phyloP scores from a whole-genome alignment of 2,329 filamentous ascomycete species.

The Monosporascus sp. region DNA sequence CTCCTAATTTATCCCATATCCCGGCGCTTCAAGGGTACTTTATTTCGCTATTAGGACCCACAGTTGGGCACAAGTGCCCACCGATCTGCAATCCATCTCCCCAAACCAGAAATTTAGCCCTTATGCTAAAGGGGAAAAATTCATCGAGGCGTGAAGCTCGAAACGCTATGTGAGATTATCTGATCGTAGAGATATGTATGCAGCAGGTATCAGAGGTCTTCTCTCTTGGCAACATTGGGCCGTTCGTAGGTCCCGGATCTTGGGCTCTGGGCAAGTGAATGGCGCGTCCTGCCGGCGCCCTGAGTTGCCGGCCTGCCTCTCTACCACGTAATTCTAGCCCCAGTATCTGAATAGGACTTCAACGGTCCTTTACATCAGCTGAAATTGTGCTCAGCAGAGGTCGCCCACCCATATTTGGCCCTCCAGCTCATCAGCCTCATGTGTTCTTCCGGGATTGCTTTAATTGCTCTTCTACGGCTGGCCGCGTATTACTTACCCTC shows the following conservation, averaged over 20 bases:
- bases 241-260: not conserved
- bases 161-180: not conserved
- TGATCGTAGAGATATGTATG: not conserved
- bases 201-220: not conserved
- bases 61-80: too few relatives aligned
- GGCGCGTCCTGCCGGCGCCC: too few relatives aligned
- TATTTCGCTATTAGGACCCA: too few relatives aligned
- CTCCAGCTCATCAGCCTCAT: not conserved
- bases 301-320: not conserved
- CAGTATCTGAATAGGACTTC: not conserved
- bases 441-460: not conserved
- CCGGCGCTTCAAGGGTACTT: too few relatives aligned
- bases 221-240: not conserved
- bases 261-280: not conserved
- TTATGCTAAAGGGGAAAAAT: not conserved
- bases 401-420: not conserved
- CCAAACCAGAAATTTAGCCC: not conserved
- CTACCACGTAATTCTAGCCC: not conserved
- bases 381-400: not conserved
- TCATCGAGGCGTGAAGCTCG: too few relatives aligned
- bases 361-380: too few relatives aligned
- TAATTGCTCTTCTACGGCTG: not conserved
- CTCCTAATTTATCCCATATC: not conserved
- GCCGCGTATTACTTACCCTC: not conserved
- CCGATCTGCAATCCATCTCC: not conserved